Evolutionary conservation across 371 early-diverging fungal genomes (phyloP).

Genomic region (Apophysomyces elegans): DNA sequence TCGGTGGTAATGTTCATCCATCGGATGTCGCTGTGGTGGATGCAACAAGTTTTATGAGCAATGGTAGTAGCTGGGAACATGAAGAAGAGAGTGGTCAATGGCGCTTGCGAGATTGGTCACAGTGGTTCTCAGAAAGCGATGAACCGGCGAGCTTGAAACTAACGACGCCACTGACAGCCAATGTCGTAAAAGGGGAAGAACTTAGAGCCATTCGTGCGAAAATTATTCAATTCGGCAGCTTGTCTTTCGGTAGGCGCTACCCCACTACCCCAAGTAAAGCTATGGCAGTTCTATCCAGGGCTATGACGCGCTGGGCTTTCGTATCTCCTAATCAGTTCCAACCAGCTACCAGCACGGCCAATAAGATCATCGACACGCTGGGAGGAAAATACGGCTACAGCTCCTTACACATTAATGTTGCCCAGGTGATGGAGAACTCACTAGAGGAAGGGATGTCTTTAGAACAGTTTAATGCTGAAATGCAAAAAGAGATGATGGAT

Average conservation of each 20-base stretch:
- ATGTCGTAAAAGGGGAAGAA: neutral
- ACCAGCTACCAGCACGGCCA: constrained; percentile 10
- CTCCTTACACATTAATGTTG: constrained; percentile 7
- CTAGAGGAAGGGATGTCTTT: neutral
- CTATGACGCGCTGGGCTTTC: constrained; percentile 9
- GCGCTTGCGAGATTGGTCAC: constrained; percentile 1
- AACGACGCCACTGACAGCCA: neutral
- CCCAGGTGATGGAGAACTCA: neutral
- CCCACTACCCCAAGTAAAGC: neutral
- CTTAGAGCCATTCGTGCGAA: constrained; percentile 1
- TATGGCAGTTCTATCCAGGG: constrained; percentile 2
- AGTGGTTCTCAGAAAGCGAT: neutral
- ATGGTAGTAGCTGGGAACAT: constrained; percentile 3
- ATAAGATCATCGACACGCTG: constrained; percentile 11
- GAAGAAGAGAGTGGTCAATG: neutral
- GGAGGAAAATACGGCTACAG: constrained; percentile 17
- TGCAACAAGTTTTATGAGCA: neutral
- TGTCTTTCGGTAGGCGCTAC: neutral
- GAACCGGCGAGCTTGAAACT: neutral
- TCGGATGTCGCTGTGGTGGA: constrained; percentile 1
- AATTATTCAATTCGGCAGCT: constrained; percentile 12
- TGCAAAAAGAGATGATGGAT: constrained; percentile 19
- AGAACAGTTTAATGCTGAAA: neutral
- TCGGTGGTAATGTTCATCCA: neutral
- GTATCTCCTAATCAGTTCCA: constrained; percentile 14